phyloP scores from a whole-genome alignment of 176 grass and related monocot species.

The Zea luxurians region DNA sequence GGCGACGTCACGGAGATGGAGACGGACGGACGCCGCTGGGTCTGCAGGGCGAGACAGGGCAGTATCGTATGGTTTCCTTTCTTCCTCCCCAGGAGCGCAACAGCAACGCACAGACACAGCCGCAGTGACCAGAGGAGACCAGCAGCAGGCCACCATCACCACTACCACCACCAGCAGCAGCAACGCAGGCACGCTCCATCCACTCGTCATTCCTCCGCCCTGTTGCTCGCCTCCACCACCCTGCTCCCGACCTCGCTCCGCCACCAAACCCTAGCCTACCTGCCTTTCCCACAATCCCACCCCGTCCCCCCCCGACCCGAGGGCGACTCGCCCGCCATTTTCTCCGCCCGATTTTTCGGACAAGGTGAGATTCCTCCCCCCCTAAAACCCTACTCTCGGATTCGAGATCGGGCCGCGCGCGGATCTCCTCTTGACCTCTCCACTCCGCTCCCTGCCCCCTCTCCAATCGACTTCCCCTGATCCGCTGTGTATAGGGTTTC shows the following conservation, averaged over 20 bases:
- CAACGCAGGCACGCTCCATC: background rate
- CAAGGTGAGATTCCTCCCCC: background rate
- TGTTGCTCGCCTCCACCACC: background rate
- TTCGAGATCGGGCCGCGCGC: background rate
- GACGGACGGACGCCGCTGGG: too few relatives aligned
- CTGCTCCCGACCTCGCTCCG: background rate
- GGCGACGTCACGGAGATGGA: too few relatives aligned
- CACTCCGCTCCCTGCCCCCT: background rate
- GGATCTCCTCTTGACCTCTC: constrained; percentile 6
- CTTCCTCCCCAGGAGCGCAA: too few relatives aligned
- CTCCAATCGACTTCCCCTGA: constrained; percentile 25
- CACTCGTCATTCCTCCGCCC: background rate
- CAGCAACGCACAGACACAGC: too few relatives aligned
- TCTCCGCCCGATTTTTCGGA: background rate
- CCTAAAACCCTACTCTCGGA: constrained; percentile 35
- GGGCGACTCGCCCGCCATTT: background rate
- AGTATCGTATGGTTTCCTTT: too few relatives aligned
- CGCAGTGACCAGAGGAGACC: too few relatives aligned
- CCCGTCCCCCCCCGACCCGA: background rate
- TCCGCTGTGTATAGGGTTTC: constrained; percentile 48
- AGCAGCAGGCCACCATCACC: background rate
- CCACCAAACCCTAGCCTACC: constrained; percentile 22
- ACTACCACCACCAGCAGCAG: background rate
- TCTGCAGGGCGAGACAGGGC: too few relatives aligned
- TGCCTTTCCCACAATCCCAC: too few relatives aligned